A percentile compares a stretch with the other conserved stretches of the same genome.
These are phyloP conservation scores for Tripterygium wilfordii DNA, from an alignment of 177 flowering plant genomes.

Conservation along the genomic window DNA sequence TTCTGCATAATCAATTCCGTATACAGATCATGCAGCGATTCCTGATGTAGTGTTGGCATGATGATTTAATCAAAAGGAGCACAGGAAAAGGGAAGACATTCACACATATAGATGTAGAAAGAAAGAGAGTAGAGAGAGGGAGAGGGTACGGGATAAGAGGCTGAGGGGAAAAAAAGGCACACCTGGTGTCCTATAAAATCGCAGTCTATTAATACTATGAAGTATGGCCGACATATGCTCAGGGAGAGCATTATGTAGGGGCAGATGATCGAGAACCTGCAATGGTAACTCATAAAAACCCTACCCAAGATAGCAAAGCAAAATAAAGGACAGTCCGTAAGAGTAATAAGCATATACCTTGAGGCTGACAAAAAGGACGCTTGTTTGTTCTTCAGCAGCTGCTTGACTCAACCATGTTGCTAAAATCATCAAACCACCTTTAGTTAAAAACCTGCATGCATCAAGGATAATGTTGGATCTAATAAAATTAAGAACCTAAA, in stretches of 20 bases:
- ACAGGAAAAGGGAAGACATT: too few relatives aligned
- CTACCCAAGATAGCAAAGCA: background rate
- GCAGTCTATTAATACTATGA: conserved; percentile 76
- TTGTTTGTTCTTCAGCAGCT: conserved; percentile 89
- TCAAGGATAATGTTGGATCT: conserved; percentile 2
- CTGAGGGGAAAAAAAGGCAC: conserved; percentile 31
- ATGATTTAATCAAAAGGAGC: too few relatives aligned
- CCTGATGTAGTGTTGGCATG: too few relatives aligned
- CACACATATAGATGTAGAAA: too few relatives aligned
- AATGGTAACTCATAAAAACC: conserved; percentile 2
- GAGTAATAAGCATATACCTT: conserved; percentile 36
- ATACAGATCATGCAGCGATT: too few relatives aligned
- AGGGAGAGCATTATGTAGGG: conserved; percentile 78
- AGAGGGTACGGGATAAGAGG: too few relatives aligned
- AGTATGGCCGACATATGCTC: conserved; percentile 85
- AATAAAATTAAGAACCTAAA: too few relatives aligned
- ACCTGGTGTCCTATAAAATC: conserved; percentile 89
- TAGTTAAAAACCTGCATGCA: conserved; percentile 75
- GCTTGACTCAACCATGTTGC: conserved; percentile 92
- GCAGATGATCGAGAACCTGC: conserved; percentile 89
- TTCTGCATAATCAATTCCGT: too few relatives aligned
- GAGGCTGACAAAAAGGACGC: conserved; percentile 61
- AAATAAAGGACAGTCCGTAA: background rate
- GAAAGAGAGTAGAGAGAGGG: too few relatives aligned
- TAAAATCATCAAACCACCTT: conserved; percentile 86